Percentiles rank a stretch among this genome's conserved stretches.
These are phyloP conservation scores for Cantharellus cinnabarinus DNA, from an alignment of 768 basidiomycete genomes.

Conservation along the genomic window DNA sequence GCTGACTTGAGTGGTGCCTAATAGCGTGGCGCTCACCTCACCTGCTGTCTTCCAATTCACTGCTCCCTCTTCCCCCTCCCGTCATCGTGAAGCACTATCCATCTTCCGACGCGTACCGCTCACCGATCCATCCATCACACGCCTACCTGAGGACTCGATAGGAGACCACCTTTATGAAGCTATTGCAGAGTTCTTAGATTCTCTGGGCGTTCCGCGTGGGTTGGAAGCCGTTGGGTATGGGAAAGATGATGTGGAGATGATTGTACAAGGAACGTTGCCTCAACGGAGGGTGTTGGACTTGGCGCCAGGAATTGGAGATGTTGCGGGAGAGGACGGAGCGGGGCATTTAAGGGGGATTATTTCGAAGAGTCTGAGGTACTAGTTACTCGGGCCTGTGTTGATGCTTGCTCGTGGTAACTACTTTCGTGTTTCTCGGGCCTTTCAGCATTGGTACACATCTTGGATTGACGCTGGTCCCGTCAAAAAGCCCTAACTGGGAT, in stretches of 20 bases:
- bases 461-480: no score
- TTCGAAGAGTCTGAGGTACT: slow-evolving; percentile 62
- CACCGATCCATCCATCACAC: slow-evolving; percentile 41
- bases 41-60: slow-evolving; percentile 96
- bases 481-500: no score
- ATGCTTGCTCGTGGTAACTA: no score
- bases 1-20: neutral
- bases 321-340: slow-evolving; percentile 62
- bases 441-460: no score
- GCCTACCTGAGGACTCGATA: slow-evolving; percentile 59
- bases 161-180: slow-evolving; percentile 65
- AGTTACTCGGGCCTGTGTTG: neutral
- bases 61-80: slow-evolving; percentile 76
- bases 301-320: slow-evolving; percentile 68
- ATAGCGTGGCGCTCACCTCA: slow-evolving; percentile 68
- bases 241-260: slow-evolving; percentile 38
- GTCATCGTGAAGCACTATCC: slow-evolving; percentile 74
- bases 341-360: slow-evolving; percentile 69
- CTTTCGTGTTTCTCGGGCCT: no score
- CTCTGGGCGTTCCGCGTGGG: slow-evolving; percentile 68
- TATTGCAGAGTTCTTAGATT: slow-evolving; percentile 74
- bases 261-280: slow-evolving; percentile 84
- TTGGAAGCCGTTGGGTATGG: slow-evolving; percentile 66
- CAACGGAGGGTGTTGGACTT: slow-evolving; percentile 83
- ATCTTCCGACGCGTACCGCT: slow-evolving; percentile 52